Evolutionary conservation across 2,329 filamentous ascomycete genomes (phyloP).

Genomic region (Chrysoporthe deuterocubensis): DNA sequence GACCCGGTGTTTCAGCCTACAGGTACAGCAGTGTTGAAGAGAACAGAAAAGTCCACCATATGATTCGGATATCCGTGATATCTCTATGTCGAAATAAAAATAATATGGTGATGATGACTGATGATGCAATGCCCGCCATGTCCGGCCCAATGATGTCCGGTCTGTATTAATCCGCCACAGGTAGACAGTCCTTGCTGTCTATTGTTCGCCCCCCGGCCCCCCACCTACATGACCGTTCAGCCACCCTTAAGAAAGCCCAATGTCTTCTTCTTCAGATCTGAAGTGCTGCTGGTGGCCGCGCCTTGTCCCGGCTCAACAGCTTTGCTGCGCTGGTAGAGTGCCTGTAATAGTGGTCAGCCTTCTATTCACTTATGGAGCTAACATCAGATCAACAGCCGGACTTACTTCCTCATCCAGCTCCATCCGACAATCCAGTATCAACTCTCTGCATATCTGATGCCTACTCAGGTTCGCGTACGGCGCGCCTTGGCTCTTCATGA

Average conservation of each 20-base stretch:
- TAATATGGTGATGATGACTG: background rate
- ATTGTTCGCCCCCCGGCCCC: background rate
- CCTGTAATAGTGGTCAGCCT: conserved; percentile 16
- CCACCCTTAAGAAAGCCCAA: conserved; percentile 26
- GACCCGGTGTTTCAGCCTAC: background rate
- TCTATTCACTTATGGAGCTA: background rate
- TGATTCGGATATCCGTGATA: conserved; percentile 9
- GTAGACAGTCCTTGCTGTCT: conserved; percentile 3
- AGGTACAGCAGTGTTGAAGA: background rate
- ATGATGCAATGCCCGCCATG: background rate
- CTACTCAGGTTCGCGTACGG: conserved; percentile 74
- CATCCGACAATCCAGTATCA: conserved; percentile 83
- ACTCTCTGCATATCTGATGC: conserved; percentile 69
- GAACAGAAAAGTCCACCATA: background rate
- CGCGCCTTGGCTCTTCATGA: conserved; percentile 88
- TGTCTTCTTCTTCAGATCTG: conserved; percentile 28
- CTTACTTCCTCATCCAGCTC: conserved; percentile 86
- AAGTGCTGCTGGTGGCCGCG: conserved; percentile 21
- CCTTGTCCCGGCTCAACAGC: conserved; percentile 25
- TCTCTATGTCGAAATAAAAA: conserved; percentile 11
- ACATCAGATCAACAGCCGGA: conserved; percentile 25
- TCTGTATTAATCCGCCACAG: conserved; percentile 3
- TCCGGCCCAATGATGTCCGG: background rate
- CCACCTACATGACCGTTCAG: background rate
- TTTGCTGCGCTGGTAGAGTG: conserved; percentile 29